Evolutionary conservation across 108 stramenopile genomes (phyloP).

Genomic region (Poteriospumella lacustris): DNA sequence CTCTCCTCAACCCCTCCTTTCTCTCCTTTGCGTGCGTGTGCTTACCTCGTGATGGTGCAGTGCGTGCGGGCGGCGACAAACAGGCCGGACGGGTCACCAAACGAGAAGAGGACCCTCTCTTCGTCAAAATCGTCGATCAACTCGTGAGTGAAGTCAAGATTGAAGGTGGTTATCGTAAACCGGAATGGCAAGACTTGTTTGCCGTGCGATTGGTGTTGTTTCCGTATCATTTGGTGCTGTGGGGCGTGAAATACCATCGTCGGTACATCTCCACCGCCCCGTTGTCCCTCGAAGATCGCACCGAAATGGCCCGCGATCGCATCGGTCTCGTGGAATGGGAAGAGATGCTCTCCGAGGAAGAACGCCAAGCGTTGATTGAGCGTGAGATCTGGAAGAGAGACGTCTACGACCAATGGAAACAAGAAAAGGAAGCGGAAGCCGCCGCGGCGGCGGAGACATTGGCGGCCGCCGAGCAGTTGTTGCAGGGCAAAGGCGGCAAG

Average conservation of each 20-base stretch:
- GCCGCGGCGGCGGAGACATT: background rate
- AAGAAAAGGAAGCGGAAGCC: background rate
- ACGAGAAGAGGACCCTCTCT: background rate
- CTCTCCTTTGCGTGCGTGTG: too few species aligned
- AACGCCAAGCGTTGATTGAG: background rate
- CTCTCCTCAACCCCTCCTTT: too few species aligned
- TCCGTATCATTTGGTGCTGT: background rate
- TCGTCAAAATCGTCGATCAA: background rate
- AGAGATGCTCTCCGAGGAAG: background rate
- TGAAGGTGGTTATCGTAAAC: conserved; percentile 9
- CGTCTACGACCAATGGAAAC: background rate
- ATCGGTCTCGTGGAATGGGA: background rate
- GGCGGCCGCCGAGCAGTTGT: too few species aligned
- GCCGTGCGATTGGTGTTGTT: background rate
- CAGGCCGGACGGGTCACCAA: background rate
- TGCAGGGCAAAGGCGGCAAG: background rate
- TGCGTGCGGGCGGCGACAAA: background rate
- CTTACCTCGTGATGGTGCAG: background rate
- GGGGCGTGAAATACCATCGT: background rate
- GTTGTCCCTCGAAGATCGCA: background rate
- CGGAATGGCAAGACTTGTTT: conserved; percentile 2
- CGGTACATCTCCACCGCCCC: background rate
- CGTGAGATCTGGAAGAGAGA: background rate
- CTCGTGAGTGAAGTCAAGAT: background rate
- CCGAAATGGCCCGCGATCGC: conserved; percentile 3